phyloP scores from a whole-genome alignment of 495 filamentous ascomycete genomes.

The Penicillium antarcticum region DNA sequence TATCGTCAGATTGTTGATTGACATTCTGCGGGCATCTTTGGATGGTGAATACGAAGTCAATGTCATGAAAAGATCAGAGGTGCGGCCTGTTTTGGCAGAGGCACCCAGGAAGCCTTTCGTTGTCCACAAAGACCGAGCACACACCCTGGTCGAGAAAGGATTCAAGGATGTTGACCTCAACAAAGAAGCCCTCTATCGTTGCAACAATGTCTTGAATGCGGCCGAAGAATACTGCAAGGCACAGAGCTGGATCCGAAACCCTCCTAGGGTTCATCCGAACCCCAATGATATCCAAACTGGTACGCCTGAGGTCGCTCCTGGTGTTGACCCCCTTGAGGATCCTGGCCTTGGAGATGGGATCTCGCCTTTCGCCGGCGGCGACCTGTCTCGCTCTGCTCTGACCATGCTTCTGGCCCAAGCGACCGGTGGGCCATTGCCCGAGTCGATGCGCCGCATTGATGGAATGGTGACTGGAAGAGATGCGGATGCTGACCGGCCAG shows the following conservation, averaged over 20 bases:
- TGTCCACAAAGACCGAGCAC: slow-evolving; percentile 45
- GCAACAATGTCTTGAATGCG: slow-evolving; percentile 57
- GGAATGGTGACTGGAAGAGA: slow-evolving; percentile 18
- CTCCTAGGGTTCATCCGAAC: slow-evolving; percentile 60
- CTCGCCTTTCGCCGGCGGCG: slow-evolving; percentile 24
- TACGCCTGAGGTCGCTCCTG: slow-evolving; percentile 24
- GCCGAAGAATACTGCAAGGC: slow-evolving; percentile 75
- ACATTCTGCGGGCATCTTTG: slow-evolving; percentile 77
- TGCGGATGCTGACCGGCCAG: slow-evolving; percentile 27
- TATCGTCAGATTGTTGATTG: slow-evolving; percentile 75
- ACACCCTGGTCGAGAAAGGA: slow-evolving; percentile 42
- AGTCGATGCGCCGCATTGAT: slow-evolving; percentile 12
- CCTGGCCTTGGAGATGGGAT: slow-evolving; percentile 23
- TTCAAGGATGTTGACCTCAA: slow-evolving; percentile 54
- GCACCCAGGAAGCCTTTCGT: slow-evolving; percentile 39
- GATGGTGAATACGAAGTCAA: slow-evolving; percentile 70
- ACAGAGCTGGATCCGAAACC: slow-evolving; percentile 40
- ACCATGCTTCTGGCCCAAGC: slow-evolving; percentile 40
- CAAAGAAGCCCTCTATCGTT: slow-evolving; percentile 79
- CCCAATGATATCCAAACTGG: slow-evolving; percentile 50
- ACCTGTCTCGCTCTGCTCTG: slow-evolving; percentile 28
- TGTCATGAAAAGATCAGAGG: slow-evolving; percentile 59
- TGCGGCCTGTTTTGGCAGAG: slow-evolving; percentile 37
- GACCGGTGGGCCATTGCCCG: slow-evolving; percentile 20
- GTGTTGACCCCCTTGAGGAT: slow-evolving; percentile 31